Evolutionary conservation across 495 filamentous ascomycete species (phyloP).

Genomic region (Oidiodendron maius): DNA sequence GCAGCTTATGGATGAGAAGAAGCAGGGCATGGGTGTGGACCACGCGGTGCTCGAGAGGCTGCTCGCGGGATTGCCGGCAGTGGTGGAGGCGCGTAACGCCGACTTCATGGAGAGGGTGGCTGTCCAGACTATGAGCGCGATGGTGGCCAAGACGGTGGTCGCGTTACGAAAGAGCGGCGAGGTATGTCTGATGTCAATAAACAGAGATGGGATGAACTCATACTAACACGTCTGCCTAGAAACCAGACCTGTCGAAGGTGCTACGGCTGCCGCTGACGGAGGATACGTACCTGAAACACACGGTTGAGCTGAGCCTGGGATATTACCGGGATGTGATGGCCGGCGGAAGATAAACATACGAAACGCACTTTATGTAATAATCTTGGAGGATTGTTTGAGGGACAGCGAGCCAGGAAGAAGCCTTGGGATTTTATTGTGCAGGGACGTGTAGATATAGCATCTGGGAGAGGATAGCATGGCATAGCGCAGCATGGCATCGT

Average conservation of each 20-base stretch:
- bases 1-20: slow-evolving; percentile 36
- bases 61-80: slow-evolving; percentile 54
- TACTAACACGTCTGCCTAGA: too few relatives aligned
- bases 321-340: slow-evolving; percentile 45
- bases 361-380: too few relatives aligned
- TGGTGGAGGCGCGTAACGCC: slow-evolving; percentile 48
- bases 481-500: slow-evolving; percentile 13
- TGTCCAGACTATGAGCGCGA: slow-evolving; percentile 58
- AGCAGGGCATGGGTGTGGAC: slow-evolving; percentile 23
- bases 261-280: slow-evolving; percentile 66
- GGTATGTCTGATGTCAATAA: slow-evolving; percentile 37
- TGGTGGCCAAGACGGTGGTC: slow-evolving; percentile 56
- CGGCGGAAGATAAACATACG: slow-evolving; percentile 8
- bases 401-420: slow-evolving; percentile 23
- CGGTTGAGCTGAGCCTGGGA: slow-evolving; percentile 58
- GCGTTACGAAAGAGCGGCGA: slow-evolving; percentile 48
- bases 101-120: slow-evolving; percentile 76
- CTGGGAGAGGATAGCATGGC: too few relatives aligned
- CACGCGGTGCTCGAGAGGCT: slow-evolving; percentile 49
- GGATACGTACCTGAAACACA: slow-evolving; percentile 62
- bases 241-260: slow-evolving; percentile 37
- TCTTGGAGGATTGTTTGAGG: too few relatives aligned
- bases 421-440: slow-evolving; percentile 14
- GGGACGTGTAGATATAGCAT: slow-evolving; percentile 6
- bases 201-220: too few relatives aligned